Percentiles rank a stretch among this genome's conserved stretches.
Evolutionary conservation across 1,139 yeast species (phyloP).

Genomic region (Lodderomyces margitis): DNA sequence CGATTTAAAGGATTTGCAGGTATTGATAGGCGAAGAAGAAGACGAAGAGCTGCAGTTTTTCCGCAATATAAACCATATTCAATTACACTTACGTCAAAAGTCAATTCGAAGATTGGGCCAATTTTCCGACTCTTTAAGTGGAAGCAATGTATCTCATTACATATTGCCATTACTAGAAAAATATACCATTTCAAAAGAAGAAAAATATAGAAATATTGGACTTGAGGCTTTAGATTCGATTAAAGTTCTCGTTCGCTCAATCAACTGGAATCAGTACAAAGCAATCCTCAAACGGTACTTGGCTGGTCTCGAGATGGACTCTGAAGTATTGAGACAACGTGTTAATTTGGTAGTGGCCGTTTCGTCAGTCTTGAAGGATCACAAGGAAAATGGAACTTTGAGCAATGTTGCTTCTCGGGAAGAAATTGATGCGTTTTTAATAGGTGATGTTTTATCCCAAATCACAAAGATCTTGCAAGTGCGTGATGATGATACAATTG

Average conservation of each 20-base stretch:
- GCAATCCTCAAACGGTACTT: constrained; percentile 74
- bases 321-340: constrained; percentile 54
- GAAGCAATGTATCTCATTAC: constrained; percentile 70
- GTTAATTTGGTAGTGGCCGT: constrained; percentile 65
- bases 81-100: constrained; percentile 79
- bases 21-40: constrained; percentile 52
- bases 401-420: constrained; percentile 34
- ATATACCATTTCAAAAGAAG: constrained; percentile 61
- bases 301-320: constrained; percentile 48
- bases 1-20: constrained; percentile 66
- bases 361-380: constrained; percentile 48
- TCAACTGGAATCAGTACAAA: constrained; percentile 79
- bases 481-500: constrained; percentile 77
- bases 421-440: constrained; percentile 52
- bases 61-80: constrained; percentile 77
- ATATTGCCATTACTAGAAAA: constrained; percentile 83
- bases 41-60: constrained; percentile 89
- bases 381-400: constrained; percentile 19
- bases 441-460: constrained; percentile 60
- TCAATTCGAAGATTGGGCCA: constrained; percentile 60
- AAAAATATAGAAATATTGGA: constrained; percentile 67
- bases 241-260: constrained; percentile 53
- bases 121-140: constrained; percentile 40
- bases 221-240: constrained; percentile 70
- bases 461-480: constrained; percentile 57